These are phyloP conservation scores for Paspalum notatum DNA, from an alignment of 176 grass and related monocot species.

Conservation along the genomic window DNA sequence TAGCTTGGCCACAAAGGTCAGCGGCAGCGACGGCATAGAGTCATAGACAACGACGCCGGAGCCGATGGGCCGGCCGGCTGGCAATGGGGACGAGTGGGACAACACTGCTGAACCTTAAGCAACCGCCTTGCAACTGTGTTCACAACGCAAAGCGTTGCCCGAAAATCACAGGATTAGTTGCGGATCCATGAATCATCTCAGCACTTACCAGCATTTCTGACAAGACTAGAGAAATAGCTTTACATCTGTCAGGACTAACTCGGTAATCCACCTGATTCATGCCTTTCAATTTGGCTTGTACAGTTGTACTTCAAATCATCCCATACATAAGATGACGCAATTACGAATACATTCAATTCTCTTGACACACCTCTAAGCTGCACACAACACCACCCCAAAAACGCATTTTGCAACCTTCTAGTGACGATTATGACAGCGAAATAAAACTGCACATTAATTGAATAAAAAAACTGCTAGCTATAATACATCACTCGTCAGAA, in stretches of 20 bases:
- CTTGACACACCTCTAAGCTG: not conserved
- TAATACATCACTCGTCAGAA: slow-evolving; percentile 7
- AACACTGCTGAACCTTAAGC: too few relatives aligned
- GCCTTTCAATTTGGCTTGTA: slow-evolving; percentile 1
- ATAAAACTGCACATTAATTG: slow-evolving; percentile 45
- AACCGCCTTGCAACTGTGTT: too few relatives aligned
- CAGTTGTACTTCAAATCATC: slow-evolving; percentile 5
- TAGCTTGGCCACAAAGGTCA: too few relatives aligned
- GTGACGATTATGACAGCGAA: not conserved
- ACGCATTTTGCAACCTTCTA: not conserved
- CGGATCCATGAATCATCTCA: not conserved
- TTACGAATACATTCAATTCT: not conserved
- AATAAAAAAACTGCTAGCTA: slow-evolving; percentile 43
- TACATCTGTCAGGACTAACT: not conserved
- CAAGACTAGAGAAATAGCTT: not conserved
- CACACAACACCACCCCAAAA: slow-evolving; percentile 7
- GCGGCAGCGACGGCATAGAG: too few relatives aligned
- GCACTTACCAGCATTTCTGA: not conserved
- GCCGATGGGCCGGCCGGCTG: too few relatives aligned
- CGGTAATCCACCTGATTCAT: not conserved
- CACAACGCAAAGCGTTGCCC: too few relatives aligned
- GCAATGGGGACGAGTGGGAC: too few relatives aligned
- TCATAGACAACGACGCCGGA: too few relatives aligned
- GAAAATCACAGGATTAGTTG: not conserved
- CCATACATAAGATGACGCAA: not conserved